These are phyloP conservation scores for Phylloporus sp. DNA, from an alignment of 768 basidiomycete species.

Conservation along the genomic window DNA sequence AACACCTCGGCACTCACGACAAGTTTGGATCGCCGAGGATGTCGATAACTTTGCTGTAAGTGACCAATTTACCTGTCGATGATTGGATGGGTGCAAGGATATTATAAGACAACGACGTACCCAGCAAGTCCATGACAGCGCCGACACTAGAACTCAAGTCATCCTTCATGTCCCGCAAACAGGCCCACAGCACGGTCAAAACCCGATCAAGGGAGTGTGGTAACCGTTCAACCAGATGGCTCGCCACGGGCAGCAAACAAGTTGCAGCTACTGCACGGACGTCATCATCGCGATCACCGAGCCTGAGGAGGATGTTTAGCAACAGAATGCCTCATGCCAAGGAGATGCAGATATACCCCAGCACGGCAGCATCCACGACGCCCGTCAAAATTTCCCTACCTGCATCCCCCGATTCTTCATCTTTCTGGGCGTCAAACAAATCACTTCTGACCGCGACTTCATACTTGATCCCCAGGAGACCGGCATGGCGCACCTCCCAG, in stretches of 20 bases:
- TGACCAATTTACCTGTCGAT: slow-evolving; percentile 69
- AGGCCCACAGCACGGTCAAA: slow-evolving; percentile 84
- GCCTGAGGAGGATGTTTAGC: slow-evolving; percentile 40
- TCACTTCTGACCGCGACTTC: slow-evolving; percentile 92
- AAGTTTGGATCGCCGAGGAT: slow-evolving; percentile 63
- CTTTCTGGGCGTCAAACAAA: slow-evolving; percentile 48
- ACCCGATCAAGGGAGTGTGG: slow-evolving; percentile 68
- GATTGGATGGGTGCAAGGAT: slow-evolving; percentile 4
- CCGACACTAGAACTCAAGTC: slow-evolving; percentile 95
- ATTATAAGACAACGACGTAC: slow-evolving; percentile 35
- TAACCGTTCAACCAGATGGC: slow-evolving; percentile 70
- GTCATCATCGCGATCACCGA: slow-evolving; percentile 90
- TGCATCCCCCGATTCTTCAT: slow-evolving; percentile 32
- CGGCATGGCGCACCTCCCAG: slow-evolving; percentile 99
- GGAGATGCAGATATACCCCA: slow-evolving; percentile 55
- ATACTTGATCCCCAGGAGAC: slow-evolving; percentile 93
- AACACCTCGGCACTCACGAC: slow-evolving; percentile 50
- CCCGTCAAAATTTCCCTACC: slow-evolving; percentile 63
- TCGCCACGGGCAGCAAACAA: slow-evolving; percentile 84
- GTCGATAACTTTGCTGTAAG: slow-evolving; percentile 70
- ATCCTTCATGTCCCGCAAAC: slow-evolving; percentile 89
- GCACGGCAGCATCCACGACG: slow-evolving; percentile 84
- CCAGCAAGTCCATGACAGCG: slow-evolving; percentile 95
- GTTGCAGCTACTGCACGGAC: slow-evolving; percentile 93
- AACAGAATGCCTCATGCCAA: neutral